Conservation (phyloP, 2,329 filamentous ascomycete species). For the Aureobasidium subglaciale region DNA sequence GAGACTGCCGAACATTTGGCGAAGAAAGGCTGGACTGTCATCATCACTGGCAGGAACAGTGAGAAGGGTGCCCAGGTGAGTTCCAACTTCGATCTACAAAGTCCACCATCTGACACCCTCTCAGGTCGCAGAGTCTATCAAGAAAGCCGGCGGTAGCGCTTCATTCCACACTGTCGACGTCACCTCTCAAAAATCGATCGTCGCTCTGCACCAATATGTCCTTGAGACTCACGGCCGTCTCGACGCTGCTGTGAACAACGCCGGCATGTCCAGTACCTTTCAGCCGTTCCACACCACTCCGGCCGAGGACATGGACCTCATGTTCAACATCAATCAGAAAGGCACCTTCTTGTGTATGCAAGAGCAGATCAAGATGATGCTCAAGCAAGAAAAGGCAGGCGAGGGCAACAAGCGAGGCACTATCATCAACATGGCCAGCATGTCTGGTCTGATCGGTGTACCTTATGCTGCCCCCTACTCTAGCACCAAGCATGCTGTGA, state of each 20-base stretch:
- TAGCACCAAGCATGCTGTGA: neutral
- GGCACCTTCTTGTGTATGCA: conserved; percentile 6
- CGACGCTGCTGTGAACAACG: conserved; percentile 4
- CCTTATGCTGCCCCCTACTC: neutral
- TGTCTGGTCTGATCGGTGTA: neutral
- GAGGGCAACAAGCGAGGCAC: neutral
- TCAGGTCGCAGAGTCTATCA: neutral
- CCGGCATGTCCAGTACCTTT: conserved; percentile 1
- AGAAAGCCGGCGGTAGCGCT: neutral
- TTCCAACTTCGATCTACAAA: no score
- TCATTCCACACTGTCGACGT: neutral
- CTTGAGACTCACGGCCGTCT: neutral
- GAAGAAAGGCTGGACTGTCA: neutral
- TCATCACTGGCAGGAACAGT: neutral
- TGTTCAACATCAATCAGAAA: neutral
- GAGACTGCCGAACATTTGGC: neutral
- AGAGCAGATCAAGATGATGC: conserved; percentile 8
- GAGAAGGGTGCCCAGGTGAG: neutral
- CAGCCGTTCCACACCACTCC: neutral
- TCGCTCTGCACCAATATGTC: neutral
- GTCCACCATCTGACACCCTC: neutral
- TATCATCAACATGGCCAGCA: neutral
- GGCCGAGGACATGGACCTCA: neutral
- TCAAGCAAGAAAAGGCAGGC: neutral
- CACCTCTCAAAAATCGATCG: neutral